Conservation (phyloP, 2,329 filamentous ascomycete species). For the Colletotrichum phormii region DNA sequence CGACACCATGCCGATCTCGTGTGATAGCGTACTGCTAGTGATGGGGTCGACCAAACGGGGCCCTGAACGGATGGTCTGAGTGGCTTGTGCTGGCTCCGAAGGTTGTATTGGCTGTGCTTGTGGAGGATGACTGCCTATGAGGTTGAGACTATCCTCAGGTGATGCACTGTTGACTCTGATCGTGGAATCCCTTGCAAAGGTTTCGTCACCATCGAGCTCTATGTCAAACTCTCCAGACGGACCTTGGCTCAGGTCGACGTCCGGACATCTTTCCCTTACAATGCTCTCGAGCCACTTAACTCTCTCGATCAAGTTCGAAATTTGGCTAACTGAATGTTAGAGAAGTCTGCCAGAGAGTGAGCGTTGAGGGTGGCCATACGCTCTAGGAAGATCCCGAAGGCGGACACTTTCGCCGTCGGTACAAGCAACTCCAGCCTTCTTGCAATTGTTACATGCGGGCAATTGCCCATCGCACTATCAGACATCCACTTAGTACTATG, state of each 20-base stretch:
- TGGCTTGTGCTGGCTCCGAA: constrained; percentile 26
- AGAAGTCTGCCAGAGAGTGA: not conserved
- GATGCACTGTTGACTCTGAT: constrained; percentile 26
- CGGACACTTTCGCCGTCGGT: constrained; percentile 56
- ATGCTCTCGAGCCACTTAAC: constrained; percentile 60
- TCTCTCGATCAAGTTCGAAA: constrained; percentile 52
- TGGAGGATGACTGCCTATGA: not conserved
- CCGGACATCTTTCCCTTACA: constrained; percentile 53
- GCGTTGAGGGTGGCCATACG: constrained; percentile 43
- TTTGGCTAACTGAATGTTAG: constrained; percentile 19
- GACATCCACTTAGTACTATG: constrained; percentile 7
- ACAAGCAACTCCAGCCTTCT: constrained; percentile 54
- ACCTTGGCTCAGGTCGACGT: constrained; percentile 51
- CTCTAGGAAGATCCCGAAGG: constrained; percentile 53
- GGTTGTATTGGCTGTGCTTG: not conserved
- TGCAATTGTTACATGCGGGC: constrained; percentile 56
- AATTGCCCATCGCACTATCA: constrained; percentile 57
- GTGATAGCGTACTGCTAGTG: constrained; percentile 47
- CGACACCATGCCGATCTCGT: constrained; percentile 65
- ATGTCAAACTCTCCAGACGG: constrained; percentile 6
- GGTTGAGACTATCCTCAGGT: constrained; percentile 30
- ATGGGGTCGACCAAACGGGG: constrained; percentile 34
- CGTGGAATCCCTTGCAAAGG: constrained; percentile 25
- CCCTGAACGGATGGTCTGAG: constrained; percentile 30
- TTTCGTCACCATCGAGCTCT: constrained; percentile 19